Percentiles rank a stretch among this genome's conserved stretches.
Conservation (phyloP, 352 stramenopile species). For the Phytophthora citrophthora region DNA sequence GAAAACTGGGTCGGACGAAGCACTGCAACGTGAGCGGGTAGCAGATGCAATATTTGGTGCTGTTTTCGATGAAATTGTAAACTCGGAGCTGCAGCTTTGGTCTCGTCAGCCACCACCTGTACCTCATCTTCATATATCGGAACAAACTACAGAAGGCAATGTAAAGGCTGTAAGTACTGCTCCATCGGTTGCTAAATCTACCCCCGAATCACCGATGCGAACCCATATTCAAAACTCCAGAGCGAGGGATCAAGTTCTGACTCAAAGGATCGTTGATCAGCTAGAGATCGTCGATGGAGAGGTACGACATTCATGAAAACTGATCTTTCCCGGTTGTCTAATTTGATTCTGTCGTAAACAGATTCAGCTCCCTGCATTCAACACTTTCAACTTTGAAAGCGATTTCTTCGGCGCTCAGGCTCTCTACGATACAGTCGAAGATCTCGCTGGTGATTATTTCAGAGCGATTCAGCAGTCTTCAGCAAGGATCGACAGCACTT, state of each 20-base stretch:
- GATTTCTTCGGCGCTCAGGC: constrained; percentile 3
- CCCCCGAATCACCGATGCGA: neutral
- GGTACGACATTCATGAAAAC: neutral
- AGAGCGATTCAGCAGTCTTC: constrained; percentile 17
- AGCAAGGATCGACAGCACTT: neutral
- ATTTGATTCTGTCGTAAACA: constrained; percentile 9
- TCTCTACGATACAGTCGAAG: constrained; percentile 33
- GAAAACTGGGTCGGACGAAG: neutral
- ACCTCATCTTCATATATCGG: neutral
- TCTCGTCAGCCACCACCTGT: neutral
- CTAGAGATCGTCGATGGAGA: constrained; percentile 28
- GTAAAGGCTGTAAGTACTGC: neutral
- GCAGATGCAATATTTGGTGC: constrained; percentile 21
- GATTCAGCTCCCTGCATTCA: constrained; percentile 26
- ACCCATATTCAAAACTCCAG: neutral
- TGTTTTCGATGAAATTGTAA: constrained; percentile 18
- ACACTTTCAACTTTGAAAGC: neutral
- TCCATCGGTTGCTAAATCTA: neutral
- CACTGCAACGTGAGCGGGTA: constrained; percentile 11
- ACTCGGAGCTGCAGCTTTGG: constrained; percentile 27
- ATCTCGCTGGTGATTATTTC: constrained; percentile 22
- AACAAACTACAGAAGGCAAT: neutral
- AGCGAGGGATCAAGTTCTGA: constrained; percentile 2
- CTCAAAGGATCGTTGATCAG: constrained; percentile 11
- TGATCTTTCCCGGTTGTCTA: neutral